Percentiles rank a stretch among this genome's conserved stretches.
Evolutionary conservation across 768 basidiomycete species (phyloP).

Genomic region (Suillus brevipes): DNA sequence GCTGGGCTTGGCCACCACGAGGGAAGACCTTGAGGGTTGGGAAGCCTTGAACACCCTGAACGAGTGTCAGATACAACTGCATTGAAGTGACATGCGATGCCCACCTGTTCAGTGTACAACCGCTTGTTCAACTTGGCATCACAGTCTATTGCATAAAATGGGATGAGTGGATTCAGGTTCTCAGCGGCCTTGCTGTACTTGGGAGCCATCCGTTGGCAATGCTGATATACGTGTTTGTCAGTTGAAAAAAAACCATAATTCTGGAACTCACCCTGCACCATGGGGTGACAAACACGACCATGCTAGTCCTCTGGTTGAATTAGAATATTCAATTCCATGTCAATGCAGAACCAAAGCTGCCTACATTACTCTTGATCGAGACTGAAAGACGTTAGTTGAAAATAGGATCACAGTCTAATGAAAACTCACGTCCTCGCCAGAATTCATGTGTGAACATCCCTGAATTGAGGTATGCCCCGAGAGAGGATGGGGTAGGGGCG

Average conservation of each 20-base stretch:
- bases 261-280: slow-evolving; percentile 77
- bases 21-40: slow-evolving; percentile 94
- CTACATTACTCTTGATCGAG: slow-evolving; percentile 54
- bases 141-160: slow-evolving; percentile 92
- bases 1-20: slow-evolving; percentile 59
- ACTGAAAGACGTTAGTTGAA: no score
- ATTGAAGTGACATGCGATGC: slow-evolving; percentile 7
- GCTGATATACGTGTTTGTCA: slow-evolving; percentile 41
- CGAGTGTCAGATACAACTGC: neutral
- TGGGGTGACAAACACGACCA: slow-evolving; percentile 93
- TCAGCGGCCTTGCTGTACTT: slow-evolving; percentile 83
- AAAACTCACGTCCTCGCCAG: no score
- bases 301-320: slow-evolving; percentile 56
- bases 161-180: slow-evolving; percentile 77
- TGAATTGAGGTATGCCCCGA: no score
- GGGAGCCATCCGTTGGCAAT: slow-evolving; percentile 84
- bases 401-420: no score
- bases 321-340: slow-evolving; percentile 1
- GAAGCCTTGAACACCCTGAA: slow-evolving; percentile 80
- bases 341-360: slow-evolving; percentile 26
- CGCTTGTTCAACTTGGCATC: slow-evolving; percentile 79
- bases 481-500: no score
- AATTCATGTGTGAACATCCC: no score
- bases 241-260: neutral
- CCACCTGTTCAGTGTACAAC: slow-evolving; percentile 77